Evolutionary conservation across 2,329 filamentous ascomycete genomes (phyloP).

Genomic region (Didymella pinodella): DNA sequence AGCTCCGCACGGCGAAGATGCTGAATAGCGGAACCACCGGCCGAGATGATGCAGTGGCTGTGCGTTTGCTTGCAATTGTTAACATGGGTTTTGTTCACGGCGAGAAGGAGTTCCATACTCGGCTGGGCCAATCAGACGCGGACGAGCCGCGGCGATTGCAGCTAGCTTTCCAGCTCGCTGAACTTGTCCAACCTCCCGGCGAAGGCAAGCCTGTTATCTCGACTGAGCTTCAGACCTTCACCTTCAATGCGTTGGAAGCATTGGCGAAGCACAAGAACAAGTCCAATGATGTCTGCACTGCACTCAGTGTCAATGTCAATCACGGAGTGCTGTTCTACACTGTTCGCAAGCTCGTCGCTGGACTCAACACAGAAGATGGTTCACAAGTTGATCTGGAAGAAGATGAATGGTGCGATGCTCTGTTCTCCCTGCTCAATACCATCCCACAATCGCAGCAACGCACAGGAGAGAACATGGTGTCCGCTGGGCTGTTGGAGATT

Average conservation of each 20-base stretch:
- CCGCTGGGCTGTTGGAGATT: constrained; percentile 87
- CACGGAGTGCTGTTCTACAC: constrained; percentile 95
- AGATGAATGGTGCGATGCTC: constrained; percentile 88
- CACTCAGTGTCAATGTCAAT: constrained; percentile 94
- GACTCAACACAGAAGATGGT: constrained; percentile 66
- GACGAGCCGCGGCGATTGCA: constrained; percentile 91
- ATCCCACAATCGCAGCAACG: constrained; percentile 75
- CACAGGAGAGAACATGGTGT: constrained; percentile 82
- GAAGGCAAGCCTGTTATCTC: constrained; percentile 74
- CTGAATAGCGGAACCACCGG: constrained; percentile 70
- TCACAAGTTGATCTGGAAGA: constrained; percentile 69
- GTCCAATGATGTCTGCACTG: constrained; percentile 81
- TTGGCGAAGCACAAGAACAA: constrained; percentile 80
- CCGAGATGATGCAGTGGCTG: constrained; percentile 78
- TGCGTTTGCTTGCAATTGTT: constrained; percentile 84
- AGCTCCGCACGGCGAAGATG: constrained; percentile 83
- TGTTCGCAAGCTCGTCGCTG: constrained; percentile 86
- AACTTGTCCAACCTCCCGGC: constrained; percentile 84
- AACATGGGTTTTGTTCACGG: constrained; percentile 90
- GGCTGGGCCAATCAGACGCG: constrained; percentile 83
- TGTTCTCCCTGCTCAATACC: constrained; percentile 87
- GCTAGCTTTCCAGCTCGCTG: constrained; percentile 88
- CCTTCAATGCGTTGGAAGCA: constrained; percentile 83
- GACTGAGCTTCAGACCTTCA: constrained; percentile 79
- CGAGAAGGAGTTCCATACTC: constrained; percentile 84